Evolutionary conservation across 1,284 basidiomycete genomes (phyloP).

Genomic region (Sporisorium sorghi): DNA sequence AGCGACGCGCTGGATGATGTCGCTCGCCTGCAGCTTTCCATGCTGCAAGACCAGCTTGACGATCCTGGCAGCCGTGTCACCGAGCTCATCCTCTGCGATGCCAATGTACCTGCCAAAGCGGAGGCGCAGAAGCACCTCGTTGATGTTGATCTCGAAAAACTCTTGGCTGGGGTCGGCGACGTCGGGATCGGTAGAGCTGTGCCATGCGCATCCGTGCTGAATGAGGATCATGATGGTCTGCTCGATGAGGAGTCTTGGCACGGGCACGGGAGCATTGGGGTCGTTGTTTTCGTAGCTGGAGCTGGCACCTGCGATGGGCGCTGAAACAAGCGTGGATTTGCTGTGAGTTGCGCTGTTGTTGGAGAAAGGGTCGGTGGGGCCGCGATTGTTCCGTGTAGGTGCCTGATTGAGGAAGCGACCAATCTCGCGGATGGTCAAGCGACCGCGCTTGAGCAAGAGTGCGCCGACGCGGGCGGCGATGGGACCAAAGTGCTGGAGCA

Average conservation of each 20-base stretch:
- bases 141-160: slow-evolving; percentile 70
- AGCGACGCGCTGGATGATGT: slow-evolving; percentile 75
- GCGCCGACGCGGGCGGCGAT: slow-evolving; percentile 79
- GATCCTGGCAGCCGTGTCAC: slow-evolving; percentile 72
- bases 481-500: slow-evolving; percentile 82
- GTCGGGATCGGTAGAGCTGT: slow-evolving; percentile 59
- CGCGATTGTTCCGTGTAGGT: slow-evolving; percentile 38
- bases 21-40: slow-evolving; percentile 83
- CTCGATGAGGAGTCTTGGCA: slow-evolving; percentile 75
- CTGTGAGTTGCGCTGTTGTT: slow-evolving; percentile 15
- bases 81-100: slow-evolving; percentile 81
- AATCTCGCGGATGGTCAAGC: slow-evolving; percentile 77
- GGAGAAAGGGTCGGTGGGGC: slow-evolving; percentile 39
- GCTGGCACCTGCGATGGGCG: slow-evolving; percentile 39
- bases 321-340: slow-evolving; percentile 36
- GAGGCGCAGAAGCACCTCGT: slow-evolving; percentile 66
- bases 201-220: slow-evolving; percentile 80
- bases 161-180: slow-evolving; percentile 52
- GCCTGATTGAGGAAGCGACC: slow-evolving; percentile 56
- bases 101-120: slow-evolving; percentile 76
- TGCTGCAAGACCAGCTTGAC: slow-evolving; percentile 76
- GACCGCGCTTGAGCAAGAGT: slow-evolving; percentile 85
- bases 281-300: slow-evolving; percentile 39
- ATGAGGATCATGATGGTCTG: slow-evolving; percentile 83
- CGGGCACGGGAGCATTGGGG: slow-evolving; percentile 77